phyloP scores from a whole-genome alignment of 2,329 filamentous ascomycete species.

The Pseudogymnoascus sp. region DNA sequence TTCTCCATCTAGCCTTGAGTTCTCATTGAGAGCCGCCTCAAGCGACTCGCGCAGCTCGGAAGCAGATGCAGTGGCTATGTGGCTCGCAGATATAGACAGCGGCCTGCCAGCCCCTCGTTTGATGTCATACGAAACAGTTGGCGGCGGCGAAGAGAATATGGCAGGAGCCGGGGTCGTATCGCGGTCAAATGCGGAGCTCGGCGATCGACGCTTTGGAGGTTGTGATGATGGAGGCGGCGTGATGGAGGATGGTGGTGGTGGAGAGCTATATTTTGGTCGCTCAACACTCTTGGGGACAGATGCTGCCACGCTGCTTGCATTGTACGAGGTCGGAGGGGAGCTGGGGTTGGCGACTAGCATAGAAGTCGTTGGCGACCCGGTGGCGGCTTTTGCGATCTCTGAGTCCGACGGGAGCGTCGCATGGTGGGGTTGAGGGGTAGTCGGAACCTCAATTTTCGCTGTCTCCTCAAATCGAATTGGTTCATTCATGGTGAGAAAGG shows the following conservation, averaged over 20 bases:
- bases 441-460: slow-evolving; percentile 8
- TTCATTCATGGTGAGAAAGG: not conserved
- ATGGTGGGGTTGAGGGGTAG: slow-evolving; percentile 12
- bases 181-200: slow-evolving; percentile 7
- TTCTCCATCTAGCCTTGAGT: slow-evolving; percentile 40
- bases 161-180: slow-evolving; percentile 18
- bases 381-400: not conserved
- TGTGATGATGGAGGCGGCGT: slow-evolving; percentile 59
- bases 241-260: slow-evolving; percentile 39
- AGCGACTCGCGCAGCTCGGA: slow-evolving; percentile 53
- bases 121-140: slow-evolving; percentile 20
- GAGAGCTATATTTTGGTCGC: slow-evolving; percentile 28
- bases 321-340: slow-evolving; percentile 28
- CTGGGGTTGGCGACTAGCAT: slow-evolving; percentile 16
- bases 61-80: slow-evolving; percentile 44
- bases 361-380: slow-evolving; percentile 1
- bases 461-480: not conserved
- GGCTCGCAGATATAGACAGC: slow-evolving; percentile 29
- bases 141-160: slow-evolving; percentile 25
- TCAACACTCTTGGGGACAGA: slow-evolving; percentile 19
- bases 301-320: slow-evolving; percentile 22
- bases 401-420: slow-evolving; percentile 11
- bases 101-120: slow-evolving; percentile 17
- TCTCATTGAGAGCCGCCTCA: slow-evolving; percentile 46
- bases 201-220: slow-evolving; percentile 29